phyloP scores from a whole-genome alignment of 352 stramenopile genomes.

The Phytophthora pistaciae region DNA sequence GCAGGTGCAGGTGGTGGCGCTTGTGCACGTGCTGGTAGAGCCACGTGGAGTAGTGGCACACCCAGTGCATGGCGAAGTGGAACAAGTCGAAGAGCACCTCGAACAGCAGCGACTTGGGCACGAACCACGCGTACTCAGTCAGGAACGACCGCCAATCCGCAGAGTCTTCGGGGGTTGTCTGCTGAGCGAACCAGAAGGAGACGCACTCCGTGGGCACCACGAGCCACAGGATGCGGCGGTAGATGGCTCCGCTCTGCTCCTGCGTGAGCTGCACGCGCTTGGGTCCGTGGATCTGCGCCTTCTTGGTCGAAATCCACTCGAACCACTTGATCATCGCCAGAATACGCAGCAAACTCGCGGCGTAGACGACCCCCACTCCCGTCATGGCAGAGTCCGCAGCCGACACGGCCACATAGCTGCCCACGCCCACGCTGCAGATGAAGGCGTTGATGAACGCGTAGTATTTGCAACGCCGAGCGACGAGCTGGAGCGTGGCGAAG shows the following conservation, averaged over 20 bases:
- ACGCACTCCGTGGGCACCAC: conserved; percentile 78
- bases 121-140: conserved; percentile 64
- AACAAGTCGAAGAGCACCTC: conserved; percentile 90
- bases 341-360: conserved; percentile 59
- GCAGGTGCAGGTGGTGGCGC: conserved; percentile 79
- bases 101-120: conserved; percentile 87
- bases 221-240: conserved; percentile 68
- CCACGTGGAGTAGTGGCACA: conserved; percentile 69
- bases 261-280: conserved; percentile 62
- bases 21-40: conserved; percentile 89
- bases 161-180: conserved; percentile 2
- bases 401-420: conserved; percentile 36
- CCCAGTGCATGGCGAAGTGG: conserved; percentile 83
- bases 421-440: conserved; percentile 64
- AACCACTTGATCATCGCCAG: conserved; percentile 77
- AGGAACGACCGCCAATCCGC: conserved; percentile 40
- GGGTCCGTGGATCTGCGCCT: conserved; percentile 67
- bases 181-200: conserved; percentile 60
- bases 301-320: conserved; percentile 82
- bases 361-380: conserved; percentile 48
- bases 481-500: not conserved
- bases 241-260: conserved; percentile 54
- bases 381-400: conserved; percentile 8
- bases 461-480: conserved; percentile 75
- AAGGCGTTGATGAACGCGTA: conserved; percentile 88